Percentiles rank a stretch among this genome's conserved stretches.
These are phyloP conservation scores for Penicillium sclerotiorum DNA, from an alignment of 2,329 filamentous ascomycete species.

Conservation along the genomic window DNA sequence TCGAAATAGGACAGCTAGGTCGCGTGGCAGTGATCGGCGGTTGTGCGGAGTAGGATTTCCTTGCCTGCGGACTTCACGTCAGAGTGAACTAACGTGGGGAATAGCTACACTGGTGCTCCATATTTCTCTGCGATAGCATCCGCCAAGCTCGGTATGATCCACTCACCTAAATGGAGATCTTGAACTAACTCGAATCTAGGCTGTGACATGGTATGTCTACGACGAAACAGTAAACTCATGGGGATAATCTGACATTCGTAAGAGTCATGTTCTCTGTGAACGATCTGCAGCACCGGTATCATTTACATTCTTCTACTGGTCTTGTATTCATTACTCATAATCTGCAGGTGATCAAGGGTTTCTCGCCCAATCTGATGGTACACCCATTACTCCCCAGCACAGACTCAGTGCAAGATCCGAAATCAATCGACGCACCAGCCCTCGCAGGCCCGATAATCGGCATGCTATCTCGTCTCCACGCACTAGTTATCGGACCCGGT, in stretches of 20 bases:
- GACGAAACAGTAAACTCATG: background rate
- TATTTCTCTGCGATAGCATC: slow-evolving; percentile 99
- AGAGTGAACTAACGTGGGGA: slow-evolving; percentile 10
- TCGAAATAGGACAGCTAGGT: slow-evolving; percentile 75
- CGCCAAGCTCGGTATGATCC: slow-evolving; percentile 69
- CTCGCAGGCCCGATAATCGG: slow-evolving; percentile 71
- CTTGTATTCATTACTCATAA: no score
- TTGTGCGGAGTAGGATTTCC: slow-evolving; percentile 67
- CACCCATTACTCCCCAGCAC: slow-evolving; percentile 91
- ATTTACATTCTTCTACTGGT: background rate
- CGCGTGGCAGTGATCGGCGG: slow-evolving; percentile 92
- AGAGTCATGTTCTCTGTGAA: slow-evolving; percentile 90
- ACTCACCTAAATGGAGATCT: background rate
- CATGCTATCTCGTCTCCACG: slow-evolving; percentile 85
- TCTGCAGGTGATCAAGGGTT: slow-evolving; percentile 84
- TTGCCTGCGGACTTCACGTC: background rate
- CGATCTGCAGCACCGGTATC: slow-evolving; percentile 69
- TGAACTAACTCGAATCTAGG: slow-evolving; percentile 30
- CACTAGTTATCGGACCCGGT: slow-evolving; percentile 89
- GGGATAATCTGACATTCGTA: slow-evolving; percentile 18
- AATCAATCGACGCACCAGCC: slow-evolving; percentile 56
- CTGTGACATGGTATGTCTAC: slow-evolving; percentile 74
- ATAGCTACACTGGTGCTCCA: slow-evolving; percentile 85
- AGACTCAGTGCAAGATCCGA: slow-evolving; percentile 51
- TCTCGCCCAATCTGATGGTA: slow-evolving; percentile 98